Percentiles rank a stretch among this genome's conserved stretches.
Conservation (phyloP, 371 early-diverging fungal genomes). For the Circinella umbellata region DNA sequence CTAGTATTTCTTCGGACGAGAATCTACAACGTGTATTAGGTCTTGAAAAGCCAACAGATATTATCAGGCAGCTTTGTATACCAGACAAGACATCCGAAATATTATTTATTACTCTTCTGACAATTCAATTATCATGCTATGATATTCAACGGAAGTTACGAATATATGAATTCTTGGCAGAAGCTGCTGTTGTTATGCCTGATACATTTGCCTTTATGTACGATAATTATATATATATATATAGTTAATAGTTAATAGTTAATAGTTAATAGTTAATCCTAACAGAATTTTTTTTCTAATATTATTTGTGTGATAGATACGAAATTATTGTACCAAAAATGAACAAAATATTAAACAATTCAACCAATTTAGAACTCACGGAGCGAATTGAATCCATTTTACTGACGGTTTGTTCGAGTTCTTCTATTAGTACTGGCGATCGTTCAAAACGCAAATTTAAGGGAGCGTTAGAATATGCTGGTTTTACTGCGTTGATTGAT, state of each 20-base stretch:
- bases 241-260: too few species aligned
- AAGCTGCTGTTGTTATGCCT: conserved; percentile 73
- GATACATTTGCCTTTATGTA: conserved; percentile 79
- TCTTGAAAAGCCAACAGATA: conserved; percentile 25
- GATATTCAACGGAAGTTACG: not conserved
- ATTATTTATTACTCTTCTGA: conserved; percentile 41
- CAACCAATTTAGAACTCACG: conserved; percentile 62
- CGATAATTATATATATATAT: not conserved
- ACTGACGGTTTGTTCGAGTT: conserved; percentile 63
- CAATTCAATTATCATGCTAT: not conserved
- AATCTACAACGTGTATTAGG: conserved; percentile 22
- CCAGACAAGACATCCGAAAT: conserved; percentile 49
- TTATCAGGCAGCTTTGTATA: not conserved
- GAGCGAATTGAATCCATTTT: conserved; percentile 75
- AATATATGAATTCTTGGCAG: conserved; percentile 81
- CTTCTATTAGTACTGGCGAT: not conserved
- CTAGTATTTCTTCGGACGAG: not conserved
- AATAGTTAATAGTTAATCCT: too few species aligned
- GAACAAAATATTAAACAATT: conserved; percentile 69
- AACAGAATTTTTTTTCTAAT: too few species aligned
- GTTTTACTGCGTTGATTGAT: conserved; percentile 3
- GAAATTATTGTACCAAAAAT: conserved; percentile 72
- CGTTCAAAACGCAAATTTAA: not conserved
- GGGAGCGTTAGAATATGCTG: not conserved
- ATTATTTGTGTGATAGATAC: conserved; percentile 45